Percentiles rank a stretch among this genome's conserved stretches.
Conservation (phyloP, 2,329 filamentous ascomycete genomes). For the Nothophaeocryptopus gaeumannii region DNA sequence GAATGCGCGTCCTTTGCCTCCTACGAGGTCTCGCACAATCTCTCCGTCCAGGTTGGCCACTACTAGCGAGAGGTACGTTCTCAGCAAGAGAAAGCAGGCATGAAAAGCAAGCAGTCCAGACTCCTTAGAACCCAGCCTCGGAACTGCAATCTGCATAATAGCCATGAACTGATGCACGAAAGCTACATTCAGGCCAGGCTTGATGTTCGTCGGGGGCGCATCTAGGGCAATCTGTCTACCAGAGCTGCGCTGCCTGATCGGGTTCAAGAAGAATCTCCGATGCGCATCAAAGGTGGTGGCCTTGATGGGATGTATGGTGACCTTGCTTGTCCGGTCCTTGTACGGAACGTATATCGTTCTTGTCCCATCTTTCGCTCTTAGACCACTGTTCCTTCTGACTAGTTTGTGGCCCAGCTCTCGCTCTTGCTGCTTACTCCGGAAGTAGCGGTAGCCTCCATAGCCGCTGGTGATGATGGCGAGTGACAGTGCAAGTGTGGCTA, state of each 20-base stretch:
- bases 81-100: slow-evolving; percentile 80
- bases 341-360: slow-evolving; percentile 94
- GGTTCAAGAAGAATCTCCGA: slow-evolving; percentile 85
- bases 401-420: slow-evolving; percentile 78
- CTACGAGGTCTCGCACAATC: slow-evolving; percentile 94
- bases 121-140: slow-evolving; percentile 92
- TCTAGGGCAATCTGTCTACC: slow-evolving; percentile 52
- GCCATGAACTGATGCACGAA: slow-evolving; percentile 97
- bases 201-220: slow-evolving; percentile 84
- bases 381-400: slow-evolving; percentile 84
- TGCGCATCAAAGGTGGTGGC: slow-evolving; percentile 95
- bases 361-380: slow-evolving; percentile 91
- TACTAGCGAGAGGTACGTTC: slow-evolving; percentile 90
- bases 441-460: slow-evolving; percentile 76
- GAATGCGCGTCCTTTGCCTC: slow-evolving; percentile 85
- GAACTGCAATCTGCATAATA: slow-evolving; percentile 95
- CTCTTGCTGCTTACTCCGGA: slow-evolving; percentile 70
- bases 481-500: slow-evolving; percentile 72
- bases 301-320: slow-evolving; percentile 87
- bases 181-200: slow-evolving; percentile 89
- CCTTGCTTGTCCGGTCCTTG: slow-evolving; percentile 81
- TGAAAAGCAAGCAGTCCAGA: slow-evolving; percentile 86
- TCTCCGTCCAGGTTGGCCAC: slow-evolving; percentile 92
- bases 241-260: slow-evolving; percentile 67
- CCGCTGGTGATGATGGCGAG: slow-evolving; percentile 75